Conservation (phyloP, 1,139 yeast species). For the Sugiyamaella japonica region DNA sequence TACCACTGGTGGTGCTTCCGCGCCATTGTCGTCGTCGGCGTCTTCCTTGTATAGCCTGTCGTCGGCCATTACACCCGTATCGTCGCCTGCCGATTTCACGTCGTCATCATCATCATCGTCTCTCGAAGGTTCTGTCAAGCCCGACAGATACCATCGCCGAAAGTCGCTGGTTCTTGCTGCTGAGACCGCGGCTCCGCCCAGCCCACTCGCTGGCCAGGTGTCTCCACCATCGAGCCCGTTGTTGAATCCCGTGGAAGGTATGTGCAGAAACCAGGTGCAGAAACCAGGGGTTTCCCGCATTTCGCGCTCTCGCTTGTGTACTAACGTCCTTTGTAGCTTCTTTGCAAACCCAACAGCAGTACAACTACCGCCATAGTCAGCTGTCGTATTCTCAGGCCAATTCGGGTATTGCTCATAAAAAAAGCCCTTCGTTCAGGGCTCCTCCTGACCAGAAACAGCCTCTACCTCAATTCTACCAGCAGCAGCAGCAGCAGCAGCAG, state of each 20-base stretch:
- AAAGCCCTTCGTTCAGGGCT: constrained; percentile 1
- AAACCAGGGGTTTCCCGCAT: too few species aligned
- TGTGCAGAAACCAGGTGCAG: too few species aligned
- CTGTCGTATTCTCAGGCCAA: constrained; percentile 2
- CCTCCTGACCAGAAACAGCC: constrained; percentile 5
- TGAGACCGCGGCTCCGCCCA: constrained; percentile 11
- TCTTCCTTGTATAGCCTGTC: constrained; percentile 10
- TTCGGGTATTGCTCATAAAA: background rate
- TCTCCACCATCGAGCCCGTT: constrained; percentile 12
- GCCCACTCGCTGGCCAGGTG: constrained; percentile 1
- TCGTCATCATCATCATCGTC: background rate
- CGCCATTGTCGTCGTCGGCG: constrained; percentile 14
- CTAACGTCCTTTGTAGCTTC: background rate
- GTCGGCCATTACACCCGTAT: constrained; percentile 6
- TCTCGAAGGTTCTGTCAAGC: constrained; percentile 21
- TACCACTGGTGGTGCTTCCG: constrained; percentile 8
- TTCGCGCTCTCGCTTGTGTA: background rate
- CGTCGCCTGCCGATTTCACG: constrained; percentile 5
- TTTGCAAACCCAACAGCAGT: background rate
- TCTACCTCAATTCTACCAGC: constrained; percentile 7
- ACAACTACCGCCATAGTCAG: background rate
- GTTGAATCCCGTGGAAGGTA: constrained; percentile 8
- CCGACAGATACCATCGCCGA: constrained; percentile 38
- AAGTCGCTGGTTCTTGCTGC: constrained; percentile 24
- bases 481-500: constrained; percentile 6